Evolutionary conservation across 2,329 filamentous ascomycete species (phyloP), one percentile per base, ranked within the genome.

Genomic region (Exophiala lecanii-corni): DNA sequence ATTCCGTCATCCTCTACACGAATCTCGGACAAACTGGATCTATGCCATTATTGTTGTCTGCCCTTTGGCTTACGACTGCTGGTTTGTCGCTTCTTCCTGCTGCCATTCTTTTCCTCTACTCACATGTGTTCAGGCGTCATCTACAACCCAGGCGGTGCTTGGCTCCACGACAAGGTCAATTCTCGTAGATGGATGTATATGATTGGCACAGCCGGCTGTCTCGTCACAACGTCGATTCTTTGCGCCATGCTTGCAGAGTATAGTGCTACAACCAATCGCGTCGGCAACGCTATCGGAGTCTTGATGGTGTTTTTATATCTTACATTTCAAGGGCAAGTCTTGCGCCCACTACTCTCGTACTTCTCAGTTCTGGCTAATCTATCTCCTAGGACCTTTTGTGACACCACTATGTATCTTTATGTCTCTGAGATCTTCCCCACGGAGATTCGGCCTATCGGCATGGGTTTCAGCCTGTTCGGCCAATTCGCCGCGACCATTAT

Each of bases 401-500:
- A 72, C 46, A 70, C 70, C 1, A 71, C 66, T n/a, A 69, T 70
- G 58, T 72, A 71, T 40, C 57, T 70, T 12, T 71, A 71, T 40
- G 62, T 69, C 15, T 61, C 62, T 2, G 68, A 71, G 55, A 72
- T 71, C 13, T 71, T 69, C 55, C 69, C 66, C 3, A 70, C 60
- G 0, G 69, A 74, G 39, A 71, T 75, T 19, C 64, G 73, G 2
- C 65, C 71, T 0, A 75, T 73, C 21, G 72, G 72, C 6, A 73
- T 74, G 62, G 72, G 69, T 0, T 72, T 74, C 55, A 72, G 68
- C 0, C 49, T 75, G 1, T 74, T 75, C 39, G 72, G 71, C 3
- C 70, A 73, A 45, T 73, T 72, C 47, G 65, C 69, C 2, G 63
- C 70, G 0, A 73, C 70, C 0, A 60, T 75, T 1, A 68, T 75